Percentiles rank a stretch among this genome's conserved stretches.
phyloP scores from a whole-genome alignment of 257 asterid species.

The Penstemon eatonii region DNA sequence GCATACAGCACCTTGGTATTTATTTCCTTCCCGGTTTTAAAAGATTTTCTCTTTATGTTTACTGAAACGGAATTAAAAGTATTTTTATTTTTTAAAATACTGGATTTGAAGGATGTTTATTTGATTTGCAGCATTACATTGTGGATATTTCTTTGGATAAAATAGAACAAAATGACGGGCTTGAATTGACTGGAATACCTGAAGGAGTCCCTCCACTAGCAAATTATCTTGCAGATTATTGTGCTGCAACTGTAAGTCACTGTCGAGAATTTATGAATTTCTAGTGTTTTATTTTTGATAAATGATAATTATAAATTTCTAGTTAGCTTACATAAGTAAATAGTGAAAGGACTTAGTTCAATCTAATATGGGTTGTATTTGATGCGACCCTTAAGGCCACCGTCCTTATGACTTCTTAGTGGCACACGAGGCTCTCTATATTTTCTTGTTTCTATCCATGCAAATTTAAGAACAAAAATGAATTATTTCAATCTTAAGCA shows the following conservation, averaged over 20 bases:
- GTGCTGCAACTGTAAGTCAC: conserved; percentile 73
- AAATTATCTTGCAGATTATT: conserved; percentile 75
- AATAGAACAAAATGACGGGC: conserved; percentile 55
- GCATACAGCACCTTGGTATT: conserved; percentile 92
- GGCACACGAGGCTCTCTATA: too few species aligned
- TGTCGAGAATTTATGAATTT: conserved; percentile 9
- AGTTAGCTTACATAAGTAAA: conserved; percentile 12
- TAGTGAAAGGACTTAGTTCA: conserved; percentile 8
- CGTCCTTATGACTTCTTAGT: too few species aligned
- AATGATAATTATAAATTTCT: background rate
- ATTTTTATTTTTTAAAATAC: background rate
- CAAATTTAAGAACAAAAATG: too few species aligned
- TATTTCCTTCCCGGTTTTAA: conserved; percentile 26
- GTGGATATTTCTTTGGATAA: conserved; percentile 55
- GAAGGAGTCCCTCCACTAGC: conserved; percentile 80
- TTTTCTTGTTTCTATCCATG: too few species aligned
- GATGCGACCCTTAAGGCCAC: too few species aligned
- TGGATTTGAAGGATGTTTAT: conserved; percentile 21
- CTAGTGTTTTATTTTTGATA: background rate
- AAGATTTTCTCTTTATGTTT: background rate
- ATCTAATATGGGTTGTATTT: background rate
- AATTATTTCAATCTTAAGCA: too few species aligned
- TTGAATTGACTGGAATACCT: conserved; percentile 61
- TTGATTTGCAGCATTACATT: conserved; percentile 64
- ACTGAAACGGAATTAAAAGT: conserved; percentile 1